Evolutionary conservation across 2,329 filamentous ascomycete genomes (phyloP), one percentile per base, ranked within the genome.

Genomic region (Truncatella angustata): DNA sequence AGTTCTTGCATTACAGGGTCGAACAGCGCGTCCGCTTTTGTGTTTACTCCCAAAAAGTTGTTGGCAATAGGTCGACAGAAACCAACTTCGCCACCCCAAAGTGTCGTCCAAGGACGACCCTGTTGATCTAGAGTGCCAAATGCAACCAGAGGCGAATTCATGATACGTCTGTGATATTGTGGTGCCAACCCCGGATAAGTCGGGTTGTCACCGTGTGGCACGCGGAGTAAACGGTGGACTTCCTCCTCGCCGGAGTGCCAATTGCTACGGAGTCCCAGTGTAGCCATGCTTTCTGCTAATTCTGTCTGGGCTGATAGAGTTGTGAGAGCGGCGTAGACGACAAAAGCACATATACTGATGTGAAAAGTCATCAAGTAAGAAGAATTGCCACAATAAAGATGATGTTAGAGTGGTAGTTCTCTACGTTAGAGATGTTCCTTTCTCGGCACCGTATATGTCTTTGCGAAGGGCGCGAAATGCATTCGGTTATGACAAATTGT

Each of bases 71-170:
- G 78, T 44, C 78, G 74, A 0, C 84, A 82, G 58, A 93, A 88
- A 0, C 87, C 88, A 1, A 79, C 69, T 53, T 85, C 74, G 14
- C 90, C 90, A n/a, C 89, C 89, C 83, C 87, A 88, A 6, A 95
- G 56, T 0, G 87, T 87, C 14, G 86, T 87, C 90, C 90, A 95
- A 1, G 88, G 89, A 18, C 81, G 73, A 2, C 79, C 79, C 18
- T 83, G 62, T 2, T 71, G 67, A 62, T 94, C 90, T 1, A 92
- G 70, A 0, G 88, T 82, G 1, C 90, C 90, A 16, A 95, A 70
- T 0, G 88, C 89, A 12, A 94, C 73, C 6, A 94, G 74, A 1
- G 88, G 84, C 0, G 83, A 85, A 14, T 71, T 70, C 47, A 79
- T 74, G 3, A 91, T 75, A 55, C 88, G 79, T 56, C 76, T 72